Conservation (phyloP, 164 flowering plant genomes). For the Umbilicus rupestris region DNA sequence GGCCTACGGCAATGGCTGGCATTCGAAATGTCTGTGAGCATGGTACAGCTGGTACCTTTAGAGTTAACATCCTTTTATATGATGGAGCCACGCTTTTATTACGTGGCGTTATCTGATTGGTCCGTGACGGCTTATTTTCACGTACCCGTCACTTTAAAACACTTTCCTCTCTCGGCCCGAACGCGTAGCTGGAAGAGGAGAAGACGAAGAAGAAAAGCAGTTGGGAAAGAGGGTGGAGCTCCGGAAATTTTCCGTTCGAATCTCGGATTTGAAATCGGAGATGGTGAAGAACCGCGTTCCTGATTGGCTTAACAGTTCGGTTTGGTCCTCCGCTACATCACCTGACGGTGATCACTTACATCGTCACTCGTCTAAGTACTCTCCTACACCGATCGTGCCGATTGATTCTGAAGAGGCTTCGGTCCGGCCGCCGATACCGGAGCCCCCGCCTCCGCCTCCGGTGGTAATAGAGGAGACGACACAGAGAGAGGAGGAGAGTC, state of each 20-base stretch:
- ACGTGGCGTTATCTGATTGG: neutral
- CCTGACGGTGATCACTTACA: slow-evolving; percentile 16
- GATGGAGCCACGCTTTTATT: too few species aligned
- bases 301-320: slow-evolving; percentile 87
- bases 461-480: slow-evolving; percentile 10
- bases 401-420: slow-evolving; percentile 12
- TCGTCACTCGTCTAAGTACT: slow-evolving; percentile 12
- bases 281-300: slow-evolving; percentile 73
- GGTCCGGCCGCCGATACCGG: slow-evolving; percentile 14
- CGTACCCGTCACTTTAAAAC: neutral
- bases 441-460: slow-evolving; percentile 15
- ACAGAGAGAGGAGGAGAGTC: slow-evolving; percentile 15
- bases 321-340: slow-evolving; percentile 61
- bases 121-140: neutral
- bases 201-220: too few species aligned
- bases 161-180: neutral
- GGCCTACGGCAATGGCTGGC: too few species aligned
- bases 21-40: too few species aligned
- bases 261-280: neutral
- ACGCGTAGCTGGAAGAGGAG: neutral
- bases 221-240: neutral
- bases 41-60: too few species aligned
- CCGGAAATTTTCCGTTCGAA: neutral
- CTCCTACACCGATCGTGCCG: slow-evolving; percentile 11
- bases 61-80: too few species aligned